These are phyloP conservation scores for Globisporangium recalcitrans DNA, from an alignment of 352 stramenopile genomes.

Conservation along the genomic window DNA sequence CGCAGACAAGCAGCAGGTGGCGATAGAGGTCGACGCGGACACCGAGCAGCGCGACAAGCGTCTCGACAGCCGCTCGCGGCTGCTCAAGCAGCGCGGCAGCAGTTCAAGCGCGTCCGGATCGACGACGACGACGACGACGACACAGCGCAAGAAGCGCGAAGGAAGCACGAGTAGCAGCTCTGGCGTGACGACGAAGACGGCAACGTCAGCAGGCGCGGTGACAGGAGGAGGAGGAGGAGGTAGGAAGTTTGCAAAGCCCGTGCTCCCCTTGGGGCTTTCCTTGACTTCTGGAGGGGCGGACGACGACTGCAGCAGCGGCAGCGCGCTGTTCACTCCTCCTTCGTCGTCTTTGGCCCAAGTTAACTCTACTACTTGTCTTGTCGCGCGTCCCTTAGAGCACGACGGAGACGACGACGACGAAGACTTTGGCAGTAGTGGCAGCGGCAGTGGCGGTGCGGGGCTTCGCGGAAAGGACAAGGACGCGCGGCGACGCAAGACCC, in stretches of 20 bases:
- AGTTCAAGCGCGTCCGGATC: conserved; percentile 13
- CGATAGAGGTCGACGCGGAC: not conserved
- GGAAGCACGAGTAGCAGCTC: conserved; percentile 3
- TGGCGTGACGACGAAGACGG: not conserved
- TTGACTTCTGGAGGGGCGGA: conserved; percentile 9
- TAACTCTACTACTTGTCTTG: conserved; percentile 63
- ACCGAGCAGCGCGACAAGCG: conserved; percentile 1
- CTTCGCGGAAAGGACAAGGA: conserved; percentile 3
- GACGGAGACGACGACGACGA: conserved; percentile 24
- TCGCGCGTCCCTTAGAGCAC: conserved; percentile 29
- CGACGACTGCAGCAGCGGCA: conserved; percentile 5
- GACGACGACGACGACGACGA: not conserved
- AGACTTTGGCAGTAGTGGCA: conserved; percentile 18
- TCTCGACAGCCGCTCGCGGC: conserved; percentile 16
- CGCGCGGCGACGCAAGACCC: conserved; percentile 14
- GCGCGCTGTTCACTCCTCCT: conserved; percentile 14
- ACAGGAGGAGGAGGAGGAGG: conserved; percentile 10
- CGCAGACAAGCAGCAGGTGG: not conserved
- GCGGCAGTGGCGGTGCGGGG: conserved; percentile 1
- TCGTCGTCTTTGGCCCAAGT: conserved; percentile 20
- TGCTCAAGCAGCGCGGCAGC: conserved; percentile 21
- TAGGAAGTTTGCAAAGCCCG: conserved; percentile 7
- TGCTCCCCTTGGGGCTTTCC: conserved; percentile 5
- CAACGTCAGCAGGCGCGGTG: not conserved
- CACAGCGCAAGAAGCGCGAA: conserved; percentile 13